Percentiles rank a stretch among this genome's conserved stretches.
These are phyloP conservation scores for Mycena leptocephala DNA, from an alignment of 768 basidiomycete species.

Conservation along the genomic window DNA sequence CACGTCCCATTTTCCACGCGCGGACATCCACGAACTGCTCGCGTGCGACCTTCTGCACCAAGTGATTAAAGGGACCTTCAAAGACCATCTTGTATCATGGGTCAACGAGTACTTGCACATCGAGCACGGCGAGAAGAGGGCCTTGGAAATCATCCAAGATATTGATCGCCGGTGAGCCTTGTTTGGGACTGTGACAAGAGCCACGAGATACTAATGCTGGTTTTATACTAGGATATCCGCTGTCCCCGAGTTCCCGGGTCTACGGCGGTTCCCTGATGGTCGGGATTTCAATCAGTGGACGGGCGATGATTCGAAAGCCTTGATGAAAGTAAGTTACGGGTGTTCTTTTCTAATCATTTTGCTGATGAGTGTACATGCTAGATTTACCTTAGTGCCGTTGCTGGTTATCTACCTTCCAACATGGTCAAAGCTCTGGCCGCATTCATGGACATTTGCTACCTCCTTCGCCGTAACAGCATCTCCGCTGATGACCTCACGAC, in stretches of 20 bases:
- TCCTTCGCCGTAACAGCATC: conserved; percentile 42
- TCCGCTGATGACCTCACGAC: conserved; percentile 12
- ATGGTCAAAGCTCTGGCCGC: conserved; percentile 44
- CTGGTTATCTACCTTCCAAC: conserved; percentile 46
- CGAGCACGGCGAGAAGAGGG: conserved; percentile 13
- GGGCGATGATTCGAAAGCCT: conserved; percentile 49
- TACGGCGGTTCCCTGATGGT: conserved; percentile 45
- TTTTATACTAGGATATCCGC: conserved; percentile 28
- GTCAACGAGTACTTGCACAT: conserved; percentile 34
- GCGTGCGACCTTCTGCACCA: too few relatives aligned
- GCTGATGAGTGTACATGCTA: conserved; percentile 1
- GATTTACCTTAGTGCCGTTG: conserved; percentile 50
- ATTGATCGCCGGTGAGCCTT: conserved; percentile 40
- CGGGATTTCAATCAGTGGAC: conserved; percentile 49
- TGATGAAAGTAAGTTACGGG: conserved; percentile 46
- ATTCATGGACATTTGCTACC: conserved; percentile 49
- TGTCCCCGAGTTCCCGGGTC: too few relatives aligned
- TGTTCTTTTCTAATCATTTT: not conserved
- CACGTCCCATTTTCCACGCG: conserved; percentile 35
- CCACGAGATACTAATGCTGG: too few relatives aligned
- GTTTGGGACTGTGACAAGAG: conserved; percentile 25
- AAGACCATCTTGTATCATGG: not conserved
- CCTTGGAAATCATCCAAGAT: conserved; percentile 36
- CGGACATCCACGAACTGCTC: conserved; percentile 19
- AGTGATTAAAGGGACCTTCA: too few relatives aligned